Conservation (phyloP, 306 rosid genomes). For the Vigna radiata region DNA sequence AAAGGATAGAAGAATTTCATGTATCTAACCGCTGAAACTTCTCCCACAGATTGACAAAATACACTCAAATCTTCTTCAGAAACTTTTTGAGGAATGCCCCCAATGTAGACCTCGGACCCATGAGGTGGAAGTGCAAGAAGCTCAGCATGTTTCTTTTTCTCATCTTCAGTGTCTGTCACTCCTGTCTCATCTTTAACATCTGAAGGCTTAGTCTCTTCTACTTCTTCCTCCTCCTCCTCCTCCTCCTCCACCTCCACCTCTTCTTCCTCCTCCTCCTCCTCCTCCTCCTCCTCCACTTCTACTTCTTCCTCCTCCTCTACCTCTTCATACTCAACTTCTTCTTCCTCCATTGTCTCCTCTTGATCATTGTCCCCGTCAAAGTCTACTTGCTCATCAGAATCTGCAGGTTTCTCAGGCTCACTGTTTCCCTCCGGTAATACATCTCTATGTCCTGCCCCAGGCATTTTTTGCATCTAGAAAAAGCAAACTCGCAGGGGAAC, state of each 20-base stretch:
- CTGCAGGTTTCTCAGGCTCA: constrained; percentile 59
- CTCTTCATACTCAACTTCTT: constrained; percentile 77
- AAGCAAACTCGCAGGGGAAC: constrained; percentile 77
- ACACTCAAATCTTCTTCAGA: constrained; percentile 68
- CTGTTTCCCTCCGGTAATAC: constrained; percentile 43
- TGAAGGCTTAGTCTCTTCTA: constrained; percentile 44
- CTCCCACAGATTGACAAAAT: constrained; percentile 74
- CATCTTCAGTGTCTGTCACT: constrained; percentile 44
- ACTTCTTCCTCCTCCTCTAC: constrained; percentile 73
- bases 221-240: constrained; percentile 45
- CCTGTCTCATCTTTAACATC: constrained; percentile 48
- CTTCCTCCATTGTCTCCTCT: constrained; percentile 69
- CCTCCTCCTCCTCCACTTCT: constrained; percentile 71
- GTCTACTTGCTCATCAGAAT: constrained; percentile 74
- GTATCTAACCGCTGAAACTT: constrained; percentile 64
- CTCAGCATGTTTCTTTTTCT: constrained; percentile 62
- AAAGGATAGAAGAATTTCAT: constrained; percentile 24
- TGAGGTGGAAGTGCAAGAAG: constrained; percentile 87
- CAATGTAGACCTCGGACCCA: constrained; percentile 78
- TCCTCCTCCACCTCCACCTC: constrained; percentile 63
- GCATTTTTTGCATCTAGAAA: constrained; percentile 71
- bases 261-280: constrained; percentile 70
- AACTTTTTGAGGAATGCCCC: constrained; percentile 65
- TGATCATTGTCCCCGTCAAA: constrained; percentile 72
- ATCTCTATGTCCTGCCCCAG: constrained; percentile 55